Base-by-base conservation (phyloP, 2,329 filamentous ascomycete species). In the Aureobasidium subglaciale region DNA sequence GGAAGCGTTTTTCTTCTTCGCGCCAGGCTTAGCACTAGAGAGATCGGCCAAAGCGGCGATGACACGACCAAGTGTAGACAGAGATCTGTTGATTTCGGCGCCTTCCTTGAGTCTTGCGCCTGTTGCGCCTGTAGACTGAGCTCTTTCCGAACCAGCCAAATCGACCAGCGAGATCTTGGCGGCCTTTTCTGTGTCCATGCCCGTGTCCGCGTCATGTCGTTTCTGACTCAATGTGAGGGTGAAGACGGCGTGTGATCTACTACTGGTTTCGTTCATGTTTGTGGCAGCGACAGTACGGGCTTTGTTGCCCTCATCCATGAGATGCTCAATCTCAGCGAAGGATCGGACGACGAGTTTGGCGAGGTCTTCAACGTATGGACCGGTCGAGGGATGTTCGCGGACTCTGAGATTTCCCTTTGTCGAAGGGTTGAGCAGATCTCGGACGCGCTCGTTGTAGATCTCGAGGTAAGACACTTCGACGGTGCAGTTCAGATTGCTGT, bases 251-350 rank as follows among this genome's bases (percentile, higher is more conserved):
- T 99, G 93, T 69, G 92, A 97, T 77, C 93, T 86, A 81, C 90
- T 96, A 58, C 90, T 96, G 0, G 95, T 99, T 73, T 97, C 93
- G 78, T 99, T 99, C 93, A 99, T 99, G 80, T 97, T 99, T 35
- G 93, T 99, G 7, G 93, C 93, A 3, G 93, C 93, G 35, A 99
- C 93, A 0, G 93, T 99, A 77, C 93, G 82, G 30, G 93, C 93
- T 74, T 99, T 99, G 78, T 99, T 99, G 66, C 93, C 93, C 73
- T 97, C 92, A 68, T 99, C 93, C 93, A 99, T 99, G 65, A 99
- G 75, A 68, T 96, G 86, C 67, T 99, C 93, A 62, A 99, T 97
- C 69, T 99, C 95, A 55, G 86, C 80, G 69, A 99, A 97, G 58
- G 90, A 92, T 63, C 90, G 84, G 37, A 99, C 93, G 1, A 93